Conservation (phyloP, 805 yeast genomes). For the Metschnikowia rubicola region DNA sequence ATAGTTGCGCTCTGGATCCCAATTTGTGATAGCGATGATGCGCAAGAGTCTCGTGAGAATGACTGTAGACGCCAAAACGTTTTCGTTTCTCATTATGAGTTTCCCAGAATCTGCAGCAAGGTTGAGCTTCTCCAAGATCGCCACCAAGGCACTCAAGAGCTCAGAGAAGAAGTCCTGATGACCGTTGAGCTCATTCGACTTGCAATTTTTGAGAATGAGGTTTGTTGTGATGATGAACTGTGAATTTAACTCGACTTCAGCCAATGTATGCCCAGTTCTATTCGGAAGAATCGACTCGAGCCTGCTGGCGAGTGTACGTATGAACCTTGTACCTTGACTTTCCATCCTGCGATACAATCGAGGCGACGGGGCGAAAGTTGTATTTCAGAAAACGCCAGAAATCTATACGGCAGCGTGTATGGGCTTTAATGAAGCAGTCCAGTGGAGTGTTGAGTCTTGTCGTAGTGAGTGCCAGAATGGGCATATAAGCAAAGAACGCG, state of each 20-base stretch:
- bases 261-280: conserved; percentile 35
- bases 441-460: no score
- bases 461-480: no score
- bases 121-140: conserved; percentile 19
- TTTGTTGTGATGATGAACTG: conserved; percentile 34
- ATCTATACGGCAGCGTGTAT: no score
- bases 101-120: conserved; percentile 15
- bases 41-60: conserved; percentile 31
- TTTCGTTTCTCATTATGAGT: conserved; percentile 29
- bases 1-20: conserved; percentile 21
- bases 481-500: no score
- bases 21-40: conserved; percentile 25
- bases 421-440: no score
- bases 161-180: conserved; percentile 13
- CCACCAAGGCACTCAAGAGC: conserved; percentile 24
- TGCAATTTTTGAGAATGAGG: conserved; percentile 22
- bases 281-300: conserved; percentile 36
- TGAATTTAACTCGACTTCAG: conserved; percentile 40
- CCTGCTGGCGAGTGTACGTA: conserved; percentile 18
- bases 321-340: conserved; percentile 11
- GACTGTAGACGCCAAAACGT: conserved; percentile 29
- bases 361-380: no score
- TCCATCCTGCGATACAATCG: neutral
- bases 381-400: no score
- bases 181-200: conserved; percentile 15